Evolutionary conservation across 2,329 filamentous ascomycete species (phyloP), one percentile per base, ranked within the genome.

Genomic region (Cercospora beticola): DNA sequence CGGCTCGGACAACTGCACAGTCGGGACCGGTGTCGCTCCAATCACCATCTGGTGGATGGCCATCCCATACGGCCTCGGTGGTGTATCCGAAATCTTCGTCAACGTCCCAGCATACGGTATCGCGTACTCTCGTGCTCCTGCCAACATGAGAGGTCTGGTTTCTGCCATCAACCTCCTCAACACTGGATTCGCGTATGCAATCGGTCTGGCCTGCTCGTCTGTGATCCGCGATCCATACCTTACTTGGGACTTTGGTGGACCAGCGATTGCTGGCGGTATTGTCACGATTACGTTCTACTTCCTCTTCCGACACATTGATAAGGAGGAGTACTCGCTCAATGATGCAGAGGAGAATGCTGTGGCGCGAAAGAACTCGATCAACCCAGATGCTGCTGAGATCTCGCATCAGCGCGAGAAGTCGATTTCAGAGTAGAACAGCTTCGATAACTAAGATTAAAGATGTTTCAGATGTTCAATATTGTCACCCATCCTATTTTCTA

Each of bases 241-340:
- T 7, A 79, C 83, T 28, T 85, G 82, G 82, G 79, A 83, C 10
- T 85, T 83, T 79, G 82, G 78, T 3, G 85, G 82, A 23, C 83
- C 83, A 3, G 81, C 82, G 2, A 83, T 86, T 56, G 83, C 81
- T 6, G 79, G 86, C 1, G 80, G 78, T 46, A 76, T 82, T 3
- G 81, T 86, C 73, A 84, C 82, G 0, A 73, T 83, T 28, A 72
- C 86, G 64, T 86, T 86, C 73, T 83, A 79, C 76, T 82, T 79
- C 75, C 75, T 80, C 26, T 85, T 86, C 72, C 79, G 76, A 30
- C 74, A 81, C 57, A 74, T 86, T 30, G 76, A 79, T 72, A 72
- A 76, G 68, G 74, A 73, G 61, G 74, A 73, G 64, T 74, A 75
- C 36, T 71, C 78, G 26, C 60, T 72, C 33, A 65, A 60, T 10